Evolutionary conservation across 768 basidiomycete species (phyloP), one percentile per base, ranked within the genome.

Genomic region (Russula lepida): DNA sequence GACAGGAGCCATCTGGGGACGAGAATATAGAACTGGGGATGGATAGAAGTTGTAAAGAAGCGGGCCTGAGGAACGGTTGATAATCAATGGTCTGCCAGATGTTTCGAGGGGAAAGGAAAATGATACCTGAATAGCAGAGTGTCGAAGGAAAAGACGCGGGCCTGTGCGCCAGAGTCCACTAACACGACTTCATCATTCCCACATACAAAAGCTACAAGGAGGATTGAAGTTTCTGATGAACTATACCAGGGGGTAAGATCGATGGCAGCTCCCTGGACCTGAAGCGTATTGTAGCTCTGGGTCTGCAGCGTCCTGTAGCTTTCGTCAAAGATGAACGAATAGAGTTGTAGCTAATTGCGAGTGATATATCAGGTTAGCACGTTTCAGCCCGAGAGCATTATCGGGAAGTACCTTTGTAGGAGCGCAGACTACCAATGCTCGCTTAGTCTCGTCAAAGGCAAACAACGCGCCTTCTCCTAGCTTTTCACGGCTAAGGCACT

Each of bases 1-100:
- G 67, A 64, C 82, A 84, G 23, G 83, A 73, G 0, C 81, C 82
- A 64, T 84, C 83, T 0, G 83, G 81, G 0, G 83, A 76, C 1
- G 81, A 77, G 66, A 71, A 71, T 19, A 78, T 71, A n/a, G 64
- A 68, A 17, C 53, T 61, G 0, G 81, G 80, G 3, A 68, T 50
- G 17, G 66, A 62, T 0, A 69, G 63, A 6, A 84, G 70, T 17
- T 75, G 69, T 5, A 83, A 64, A 0, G 75, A 71, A 0, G 81
- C 78, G 12, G 81, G 78, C 27, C 82, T 83, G 25, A 6, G 12
- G 25, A 21, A 23, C 13, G 19, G 51, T 12, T 35, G 23, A 32
- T 19, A 43, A 58, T 25, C 35, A 50, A 21, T 32, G n/a, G 4
- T 13, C 30, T n/a, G 27, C 11, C 17, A 25, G 23, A 39, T 19